phyloP scores from a whole-genome alignment of 2,329 filamentous ascomycete species.

The Parascedosporium putredinis region DNA sequence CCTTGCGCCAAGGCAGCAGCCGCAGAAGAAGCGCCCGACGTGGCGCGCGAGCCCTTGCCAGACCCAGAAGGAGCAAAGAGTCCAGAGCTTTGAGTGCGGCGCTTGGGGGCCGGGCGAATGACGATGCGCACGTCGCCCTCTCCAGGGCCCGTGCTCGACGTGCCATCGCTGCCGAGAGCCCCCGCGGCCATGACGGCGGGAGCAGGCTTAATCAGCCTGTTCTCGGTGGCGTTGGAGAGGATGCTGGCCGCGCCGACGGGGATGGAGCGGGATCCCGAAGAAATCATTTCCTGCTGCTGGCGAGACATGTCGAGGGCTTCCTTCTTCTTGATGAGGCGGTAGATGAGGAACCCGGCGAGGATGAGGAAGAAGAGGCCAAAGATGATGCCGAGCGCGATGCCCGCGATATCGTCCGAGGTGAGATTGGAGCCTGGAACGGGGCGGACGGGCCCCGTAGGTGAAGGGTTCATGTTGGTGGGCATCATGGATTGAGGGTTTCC shows the following conservation, averaged over 20 bases:
- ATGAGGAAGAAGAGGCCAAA: conserved; percentile 16
- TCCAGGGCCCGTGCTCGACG: conserved; percentile 11
- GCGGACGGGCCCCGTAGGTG: neutral
- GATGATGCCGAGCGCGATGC: conserved; percentile 17
- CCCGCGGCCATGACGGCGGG: neutral
- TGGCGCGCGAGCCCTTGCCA: neutral
- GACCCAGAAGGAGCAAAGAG: neutral
- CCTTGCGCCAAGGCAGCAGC: neutral
- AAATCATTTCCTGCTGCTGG: conserved; percentile 10
- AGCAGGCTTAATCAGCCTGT: neutral
- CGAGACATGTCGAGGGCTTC: conserved; percentile 9
- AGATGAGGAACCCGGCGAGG: conserved; percentile 13
- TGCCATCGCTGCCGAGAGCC: conserved; percentile 3
- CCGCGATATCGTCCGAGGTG: conserved; percentile 18
- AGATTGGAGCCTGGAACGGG: conserved; percentile 10
- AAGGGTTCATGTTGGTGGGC: conserved; percentile 7
- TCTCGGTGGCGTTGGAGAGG: neutral
- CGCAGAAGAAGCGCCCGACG: neutral
- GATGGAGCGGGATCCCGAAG: conserved; percentile 2
- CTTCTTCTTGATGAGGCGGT: conserved; percentile 11
- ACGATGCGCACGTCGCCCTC: conserved; percentile 21
- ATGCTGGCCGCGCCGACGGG: conserved; percentile 1
- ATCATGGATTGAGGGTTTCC: conserved; percentile 3
- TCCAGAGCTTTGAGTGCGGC: conserved; percentile 10
- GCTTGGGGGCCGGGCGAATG: conserved; percentile 17